A percentile compares a stretch with the other conserved stretches of the same genome.
phyloP scores from a whole-genome alignment of 805 yeast genomes.

The Schwanniomyces polymorphus region DNA sequence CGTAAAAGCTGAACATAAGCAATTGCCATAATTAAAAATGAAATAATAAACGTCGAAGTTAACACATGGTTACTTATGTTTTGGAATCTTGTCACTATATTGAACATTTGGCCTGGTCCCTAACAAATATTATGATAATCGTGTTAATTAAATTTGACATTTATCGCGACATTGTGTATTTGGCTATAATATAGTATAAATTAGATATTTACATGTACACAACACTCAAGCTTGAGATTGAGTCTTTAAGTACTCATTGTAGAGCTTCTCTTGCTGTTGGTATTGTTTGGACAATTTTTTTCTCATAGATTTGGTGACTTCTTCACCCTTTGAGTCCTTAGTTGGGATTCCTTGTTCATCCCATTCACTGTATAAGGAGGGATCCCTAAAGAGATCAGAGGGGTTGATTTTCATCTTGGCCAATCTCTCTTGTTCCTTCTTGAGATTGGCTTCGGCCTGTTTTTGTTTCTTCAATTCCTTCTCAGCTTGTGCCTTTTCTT shows the following conservation, averaged over 20 bases:
- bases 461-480: constrained; percentile 60
- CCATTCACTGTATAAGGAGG: constrained; percentile 64
- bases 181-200: neutral
- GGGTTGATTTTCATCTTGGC: constrained; percentile 74
- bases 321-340: constrained; percentile 74
- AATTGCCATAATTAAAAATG: constrained; percentile 47
- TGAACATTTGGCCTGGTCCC: constrained; percentile 24
- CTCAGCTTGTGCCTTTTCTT: constrained; percentile 56
- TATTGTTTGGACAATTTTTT: constrained; percentile 81
- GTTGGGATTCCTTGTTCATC: constrained; percentile 85
- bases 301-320: constrained; percentile 77
- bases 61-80: constrained; percentile 53
- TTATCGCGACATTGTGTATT: neutral
- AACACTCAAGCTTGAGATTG: neutral
- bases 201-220: neutral
- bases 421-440: constrained; percentile 60
- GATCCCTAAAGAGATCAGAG: constrained; percentile 66
- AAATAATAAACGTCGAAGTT: constrained; percentile 48
- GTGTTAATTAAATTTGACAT: neutral
- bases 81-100: constrained; percentile 41
- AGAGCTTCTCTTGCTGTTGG: constrained; percentile 79
- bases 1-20: constrained; percentile 50
- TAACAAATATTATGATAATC: neutral
- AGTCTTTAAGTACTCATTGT: constrained; percentile 56
- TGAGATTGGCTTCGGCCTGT: constrained; percentile 50